Conservation (phyloP, 768 basidiomycete species). For the Astraeus odoratus region DNA sequence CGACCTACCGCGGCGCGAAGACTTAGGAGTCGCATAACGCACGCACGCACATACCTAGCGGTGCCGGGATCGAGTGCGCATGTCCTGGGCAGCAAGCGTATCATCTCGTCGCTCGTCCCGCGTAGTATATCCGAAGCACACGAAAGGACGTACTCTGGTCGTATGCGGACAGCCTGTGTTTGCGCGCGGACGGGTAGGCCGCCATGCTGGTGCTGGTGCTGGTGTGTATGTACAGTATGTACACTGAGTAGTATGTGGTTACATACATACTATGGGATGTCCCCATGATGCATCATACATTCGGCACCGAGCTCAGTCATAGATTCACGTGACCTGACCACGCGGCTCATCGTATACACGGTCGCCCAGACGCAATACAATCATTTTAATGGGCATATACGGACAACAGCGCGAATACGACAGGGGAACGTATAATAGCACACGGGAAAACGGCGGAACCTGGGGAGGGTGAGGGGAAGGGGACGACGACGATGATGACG, state of each 20-base stretch:
- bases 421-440: constrained; percentile 22
- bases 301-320: too few species aligned
- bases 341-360: too few species aligned
- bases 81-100: constrained; percentile 8
- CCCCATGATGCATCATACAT: too few species aligned
- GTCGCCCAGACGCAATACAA: too few species aligned
- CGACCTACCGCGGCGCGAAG: background rate
- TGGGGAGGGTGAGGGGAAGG: constrained; percentile 6
- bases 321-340: too few species aligned
- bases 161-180: constrained; percentile 7
- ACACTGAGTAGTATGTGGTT: too few species aligned
- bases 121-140: background rate
- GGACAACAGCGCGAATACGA: constrained; percentile 21
- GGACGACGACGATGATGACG: too few species aligned
- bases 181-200: background rate
- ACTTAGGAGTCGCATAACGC: too few species aligned
- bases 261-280: too few species aligned
- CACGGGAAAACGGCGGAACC: constrained; percentile 5
- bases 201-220: too few species aligned
- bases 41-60: constrained; percentile 26
- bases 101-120: background rate
- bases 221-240: too few species aligned
- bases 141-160: constrained; percentile 12
- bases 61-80: constrained; percentile 27
- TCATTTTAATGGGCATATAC: constrained; percentile 24